Conservation (phyloP, 2,329 filamentous ascomycete genomes). For the Hymenoscyphus repandus region DNA sequence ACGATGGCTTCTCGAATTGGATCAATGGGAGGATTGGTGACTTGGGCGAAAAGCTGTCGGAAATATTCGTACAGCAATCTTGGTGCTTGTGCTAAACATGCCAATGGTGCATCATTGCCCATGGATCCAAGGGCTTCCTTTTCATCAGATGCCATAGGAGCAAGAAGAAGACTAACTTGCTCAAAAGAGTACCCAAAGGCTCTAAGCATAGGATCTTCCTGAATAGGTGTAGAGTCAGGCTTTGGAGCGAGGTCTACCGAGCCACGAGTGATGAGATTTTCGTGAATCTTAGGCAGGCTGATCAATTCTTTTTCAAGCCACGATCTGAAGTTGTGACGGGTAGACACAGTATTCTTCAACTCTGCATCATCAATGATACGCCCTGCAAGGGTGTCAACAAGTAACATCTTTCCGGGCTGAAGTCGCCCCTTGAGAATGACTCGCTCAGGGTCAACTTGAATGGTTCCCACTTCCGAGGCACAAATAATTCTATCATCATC, state of each 20-base stretch:
- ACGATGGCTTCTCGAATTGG: constrained; percentile 96
- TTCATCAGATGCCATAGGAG: constrained; percentile 93
- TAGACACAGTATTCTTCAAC: constrained; percentile 83
- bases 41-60: constrained; percentile 94
- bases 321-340: constrained; percentile 76
- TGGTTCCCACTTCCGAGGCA: constrained; percentile 92
- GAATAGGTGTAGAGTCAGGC: constrained; percentile 65
- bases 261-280: constrained; percentile 52
- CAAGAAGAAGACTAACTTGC: constrained; percentile 86
- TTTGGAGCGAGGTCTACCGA: constrained; percentile 60
- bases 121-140: constrained; percentile 97
- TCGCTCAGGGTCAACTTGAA: constrained; percentile 81
- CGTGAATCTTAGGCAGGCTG: constrained; percentile 69
- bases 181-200: constrained; percentile 94
- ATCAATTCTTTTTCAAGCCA: constrained; percentile 87
- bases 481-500: constrained; percentile 97
- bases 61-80: constrained; percentile 94
- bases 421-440: constrained; percentile 90
- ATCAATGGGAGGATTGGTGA: constrained; percentile 96
- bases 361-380: constrained; percentile 93
- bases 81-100: constrained; percentile 84
- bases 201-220: constrained; percentile 77
- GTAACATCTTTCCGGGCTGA: constrained; percentile 90
- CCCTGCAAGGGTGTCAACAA: constrained; percentile 86
- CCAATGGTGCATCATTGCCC: constrained; percentile 93